These are phyloP conservation scores for Erigeron canadensis DNA, from an alignment of 129 eudicot species.

Conservation along the genomic window DNA sequence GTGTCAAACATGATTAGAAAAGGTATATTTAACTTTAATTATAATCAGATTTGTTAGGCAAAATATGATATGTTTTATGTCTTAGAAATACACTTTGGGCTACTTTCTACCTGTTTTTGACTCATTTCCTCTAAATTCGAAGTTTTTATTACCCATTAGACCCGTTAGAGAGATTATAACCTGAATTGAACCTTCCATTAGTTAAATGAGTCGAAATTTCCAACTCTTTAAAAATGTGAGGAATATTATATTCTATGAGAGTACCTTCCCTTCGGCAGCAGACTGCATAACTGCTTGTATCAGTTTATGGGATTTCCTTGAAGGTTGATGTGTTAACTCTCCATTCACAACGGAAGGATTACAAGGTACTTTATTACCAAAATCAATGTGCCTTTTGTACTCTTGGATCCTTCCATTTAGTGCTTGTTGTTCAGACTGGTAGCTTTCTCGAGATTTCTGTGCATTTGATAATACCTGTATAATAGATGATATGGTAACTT, in stretches of 20 bases:
- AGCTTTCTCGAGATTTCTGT: slow-evolving; percentile 64
- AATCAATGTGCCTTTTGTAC: slow-evolving; percentile 67
- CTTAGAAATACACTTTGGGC: neutral
- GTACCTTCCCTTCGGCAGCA: slow-evolving; percentile 86
- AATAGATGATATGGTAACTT: slow-evolving; percentile 10
- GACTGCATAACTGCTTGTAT: slow-evolving; percentile 92
- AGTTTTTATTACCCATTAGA: neutral
- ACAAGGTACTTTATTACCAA: slow-evolving; percentile 45
- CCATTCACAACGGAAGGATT: slow-evolving; percentile 37
- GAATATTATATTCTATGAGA: slow-evolving; percentile 6
- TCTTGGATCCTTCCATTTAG: slow-evolving; percentile 77
- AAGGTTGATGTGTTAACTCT: slow-evolving; percentile 41
- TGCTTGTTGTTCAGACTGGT: slow-evolving; percentile 66
- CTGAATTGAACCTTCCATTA: too few relatives aligned
- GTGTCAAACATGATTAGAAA: neutral
- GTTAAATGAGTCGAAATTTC: too few relatives aligned
- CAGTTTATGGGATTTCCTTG: slow-evolving; percentile 65
- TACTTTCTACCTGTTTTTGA: neutral
- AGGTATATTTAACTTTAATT: neutral
- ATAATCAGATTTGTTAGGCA: neutral
- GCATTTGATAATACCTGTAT: slow-evolving; percentile 68
- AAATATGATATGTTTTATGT: too few relatives aligned
- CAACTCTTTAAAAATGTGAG: too few relatives aligned
- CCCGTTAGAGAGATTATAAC: neutral
- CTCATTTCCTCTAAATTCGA: neutral